Percentiles rank a stretch among this genome's conserved stretches.
Conservation (phyloP, 2,329 filamentous ascomycete species). For the Phaeomoniella chlamydospora region DNA sequence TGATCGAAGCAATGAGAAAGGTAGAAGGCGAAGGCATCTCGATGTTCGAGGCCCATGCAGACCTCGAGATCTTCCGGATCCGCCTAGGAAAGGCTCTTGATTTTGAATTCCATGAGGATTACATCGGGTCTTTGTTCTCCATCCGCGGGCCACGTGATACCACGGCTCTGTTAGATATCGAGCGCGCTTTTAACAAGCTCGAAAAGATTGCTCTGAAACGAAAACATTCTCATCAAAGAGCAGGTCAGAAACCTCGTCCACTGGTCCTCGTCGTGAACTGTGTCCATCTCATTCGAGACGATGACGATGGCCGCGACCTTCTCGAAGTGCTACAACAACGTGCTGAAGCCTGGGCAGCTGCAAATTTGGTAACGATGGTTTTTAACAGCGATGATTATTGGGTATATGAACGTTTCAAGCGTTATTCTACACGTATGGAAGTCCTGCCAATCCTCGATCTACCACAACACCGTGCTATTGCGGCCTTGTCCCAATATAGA, state of each 20-base stretch:
- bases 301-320: constrained; percentile 83
- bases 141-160: constrained; percentile 86
- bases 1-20: constrained; percentile 89
- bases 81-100: constrained; percentile 86
- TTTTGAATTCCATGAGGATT: constrained; percentile 92
- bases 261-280: constrained; percentile 91
- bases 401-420: constrained; percentile 91
- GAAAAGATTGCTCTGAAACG: constrained; percentile 75
- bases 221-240: constrained; percentile 13
- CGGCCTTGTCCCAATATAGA: constrained; percentile 68
- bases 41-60: constrained; percentile 93
- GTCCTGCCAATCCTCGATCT: constrained; percentile 77
- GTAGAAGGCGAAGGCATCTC: constrained; percentile 76
- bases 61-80: constrained; percentile 88
- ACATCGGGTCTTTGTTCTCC: constrained; percentile 85
- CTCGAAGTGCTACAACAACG: constrained; percentile 91
- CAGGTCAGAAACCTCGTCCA: constrained; percentile 32
- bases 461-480: constrained; percentile 60
- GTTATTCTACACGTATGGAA: constrained; percentile 87
- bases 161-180: constrained; percentile 84
- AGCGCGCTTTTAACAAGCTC: constrained; percentile 91
- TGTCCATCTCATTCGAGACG: constrained; percentile 77
- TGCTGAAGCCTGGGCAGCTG: constrained; percentile 90
- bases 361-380: constrained; percentile 73
- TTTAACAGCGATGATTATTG: constrained; percentile 98